Percentiles rank a stretch among this genome's conserved stretches.
Evolutionary conservation across 148 eudicot genomes (phyloP).

Genomic region (Oxyria digyna): DNA sequence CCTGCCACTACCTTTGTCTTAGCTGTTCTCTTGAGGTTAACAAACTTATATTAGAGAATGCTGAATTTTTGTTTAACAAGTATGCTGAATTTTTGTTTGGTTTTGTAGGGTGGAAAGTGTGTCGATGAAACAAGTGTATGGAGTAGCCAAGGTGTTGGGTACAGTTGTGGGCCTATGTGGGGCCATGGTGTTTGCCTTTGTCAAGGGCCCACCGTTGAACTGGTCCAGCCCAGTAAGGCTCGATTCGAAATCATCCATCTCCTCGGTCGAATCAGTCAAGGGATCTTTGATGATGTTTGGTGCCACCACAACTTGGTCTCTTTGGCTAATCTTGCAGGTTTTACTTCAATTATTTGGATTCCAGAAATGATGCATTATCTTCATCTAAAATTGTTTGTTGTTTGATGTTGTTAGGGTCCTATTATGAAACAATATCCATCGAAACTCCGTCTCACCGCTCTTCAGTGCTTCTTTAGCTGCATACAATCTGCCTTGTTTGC

Average conservation of each 20-base stretch:
- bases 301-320: constrained; percentile 6
- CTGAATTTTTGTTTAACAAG: background rate
- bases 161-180: constrained; percentile 7
- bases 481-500: constrained; percentile 18
- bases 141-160: constrained; percentile 17
- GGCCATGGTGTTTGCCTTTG: constrained; percentile 15
- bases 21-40: constrained; percentile 21
- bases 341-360: background rate
- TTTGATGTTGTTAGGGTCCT: constrained; percentile 17
- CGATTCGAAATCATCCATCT: no score
- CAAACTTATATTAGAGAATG: background rate
- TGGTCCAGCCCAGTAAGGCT: background rate
- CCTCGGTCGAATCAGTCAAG: constrained; percentile 9
- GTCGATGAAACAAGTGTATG: constrained; percentile 7
- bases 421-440: constrained; percentile 27
- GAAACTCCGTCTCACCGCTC: constrained; percentile 20
- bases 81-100: background rate
- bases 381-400: no score
- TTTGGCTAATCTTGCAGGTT: constrained; percentile 20
- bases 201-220: constrained; percentile 7
- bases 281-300: constrained; percentile 11
- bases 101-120: constrained; percentile 14
- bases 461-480: constrained; percentile 34
- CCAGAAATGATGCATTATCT: no score
- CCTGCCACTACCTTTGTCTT: constrained; percentile 25